Base-by-base conservation (phyloP, 2,329 filamentous ascomycete genomes). In the Exophiala aquamarina region DNA sequence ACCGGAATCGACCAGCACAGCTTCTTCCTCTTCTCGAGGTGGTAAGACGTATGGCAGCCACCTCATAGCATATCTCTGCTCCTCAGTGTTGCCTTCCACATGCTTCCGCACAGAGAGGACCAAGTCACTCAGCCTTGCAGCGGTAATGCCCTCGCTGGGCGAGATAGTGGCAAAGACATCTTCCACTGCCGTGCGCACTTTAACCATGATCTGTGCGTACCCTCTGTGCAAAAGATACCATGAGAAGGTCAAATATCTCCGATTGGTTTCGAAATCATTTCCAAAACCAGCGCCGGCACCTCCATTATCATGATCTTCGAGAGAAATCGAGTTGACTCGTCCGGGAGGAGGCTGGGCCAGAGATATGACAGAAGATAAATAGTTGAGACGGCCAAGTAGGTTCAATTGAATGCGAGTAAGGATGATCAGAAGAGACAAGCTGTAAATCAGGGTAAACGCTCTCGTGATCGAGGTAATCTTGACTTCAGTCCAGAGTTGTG, bases 191-290 rank as follows among this genome's bases (percentile, higher is more conserved):
- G 75, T 73, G 63, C 90, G 84, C 38, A 98, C 91, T 55, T 84
- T 86, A 47, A 82, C 76, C 78, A 90, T 86, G 47, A 97, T 73
- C 48, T 90, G 82, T 56, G 83, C 82, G 84, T 90, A 97, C 34
- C 93, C 93, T 56, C 83, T 82, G 69, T 98, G 92, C 38, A 98
- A 76, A 37, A 98, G 73, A 91, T 92, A 98, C 93, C 93, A 98
- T 70, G 89, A 95, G 66, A 97, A 95, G 32, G 91, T 94, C 39
- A 98, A 76, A 64, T 97, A 98, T 63, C 88, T 87, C 59, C 91
- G 80, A 69, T 98, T 98, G 26, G 90, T 95, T 67, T 96, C 91
- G 59, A 95, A 96, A 67, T 98, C 93, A 66, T 87, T 92, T 35
- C 90, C 90, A 63, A 94, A 90, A 20, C 49, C 54, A 3, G 83